Conservation (phyloP, 164 flowering plant species). For the Magnolia officinalis region DNA sequence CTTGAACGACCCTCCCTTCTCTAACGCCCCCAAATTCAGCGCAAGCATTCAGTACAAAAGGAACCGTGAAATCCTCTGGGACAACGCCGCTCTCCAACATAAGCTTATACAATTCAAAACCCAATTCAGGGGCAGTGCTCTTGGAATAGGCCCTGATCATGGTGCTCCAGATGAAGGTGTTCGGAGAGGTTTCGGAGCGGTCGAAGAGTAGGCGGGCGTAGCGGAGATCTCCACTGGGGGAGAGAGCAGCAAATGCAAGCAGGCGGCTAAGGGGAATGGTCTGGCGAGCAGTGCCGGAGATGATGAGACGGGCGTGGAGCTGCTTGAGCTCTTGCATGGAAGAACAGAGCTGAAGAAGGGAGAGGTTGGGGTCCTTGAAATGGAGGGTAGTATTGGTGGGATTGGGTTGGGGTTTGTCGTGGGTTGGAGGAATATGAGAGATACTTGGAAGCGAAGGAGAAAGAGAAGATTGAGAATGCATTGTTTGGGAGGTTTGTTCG, state of each 20-base stretch:
- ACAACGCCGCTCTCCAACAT: conserved; percentile 6
- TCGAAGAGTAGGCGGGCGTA: conserved; percentile 14
- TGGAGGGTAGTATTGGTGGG: conserved; percentile 2
- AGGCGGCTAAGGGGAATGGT: conserved; percentile 7
- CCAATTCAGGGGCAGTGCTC: conserved; percentile 6
- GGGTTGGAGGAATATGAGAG: neutral
- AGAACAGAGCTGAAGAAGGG: conserved; percentile 6
- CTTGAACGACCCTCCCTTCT: conserved; percentile 16
- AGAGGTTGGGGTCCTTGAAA: conserved; percentile 28
- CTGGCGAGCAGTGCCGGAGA: conserved; percentile 8
- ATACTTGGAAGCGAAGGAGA: neutral
- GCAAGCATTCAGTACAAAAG: conserved; percentile 22
- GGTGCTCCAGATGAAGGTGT: conserved; percentile 13
- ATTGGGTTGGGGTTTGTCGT: conserved; percentile 1
- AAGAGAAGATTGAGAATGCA: too few species aligned
- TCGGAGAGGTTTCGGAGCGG: conserved; percentile 2
- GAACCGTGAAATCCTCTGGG: conserved; percentile 11
- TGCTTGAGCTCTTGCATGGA: conserved; percentile 10
- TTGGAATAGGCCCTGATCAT: conserved; percentile 12
- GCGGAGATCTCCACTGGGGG: conserved; percentile 1
- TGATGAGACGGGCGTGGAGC: conserved; percentile 8
- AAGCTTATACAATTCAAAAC: conserved; percentile 4
- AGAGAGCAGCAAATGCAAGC: conserved; percentile 9
- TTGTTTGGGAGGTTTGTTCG: too few species aligned
- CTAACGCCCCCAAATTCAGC: conserved; percentile 1